phyloP scores from a whole-genome alignment of 2,329 filamentous ascomycete genomes.

The Beauveria pseudobassiana region DNA sequence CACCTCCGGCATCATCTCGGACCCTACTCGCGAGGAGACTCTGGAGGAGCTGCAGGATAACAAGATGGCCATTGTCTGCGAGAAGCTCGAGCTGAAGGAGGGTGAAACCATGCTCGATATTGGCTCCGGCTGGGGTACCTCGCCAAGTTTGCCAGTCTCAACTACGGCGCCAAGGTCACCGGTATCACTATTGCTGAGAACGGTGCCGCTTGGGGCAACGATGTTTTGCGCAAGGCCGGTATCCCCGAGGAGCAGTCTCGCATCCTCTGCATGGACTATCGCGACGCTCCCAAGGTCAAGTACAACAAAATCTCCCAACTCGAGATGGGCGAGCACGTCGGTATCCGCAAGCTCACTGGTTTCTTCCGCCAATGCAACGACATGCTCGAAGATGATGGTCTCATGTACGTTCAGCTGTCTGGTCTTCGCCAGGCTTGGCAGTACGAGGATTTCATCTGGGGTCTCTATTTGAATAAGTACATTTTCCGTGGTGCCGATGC shows the following conservation, averaged over 20 bases:
- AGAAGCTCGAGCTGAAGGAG: constrained; percentile 81
- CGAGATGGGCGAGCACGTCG: constrained; percentile 98
- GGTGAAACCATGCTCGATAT: constrained; percentile 87
- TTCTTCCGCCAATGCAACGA: constrained; percentile 86
- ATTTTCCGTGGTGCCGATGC: constrained; percentile 96
- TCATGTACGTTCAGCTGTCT: constrained; percentile 93
- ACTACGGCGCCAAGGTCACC: constrained; percentile 79
- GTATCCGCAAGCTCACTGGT: constrained; percentile 74
- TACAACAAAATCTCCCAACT: constrained; percentile 97
- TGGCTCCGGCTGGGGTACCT: constrained; percentile 98
- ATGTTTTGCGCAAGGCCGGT: constrained; percentile 72
- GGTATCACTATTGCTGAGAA: constrained; percentile 93
- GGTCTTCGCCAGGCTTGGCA: constrained; percentile 94
- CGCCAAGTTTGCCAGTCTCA: constrained; percentile 82
- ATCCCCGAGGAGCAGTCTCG: constrained; percentile 82
- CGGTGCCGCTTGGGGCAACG: constrained; percentile 96
- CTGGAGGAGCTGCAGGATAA: constrained; percentile 97
- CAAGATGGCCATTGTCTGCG: constrained; percentile 89
- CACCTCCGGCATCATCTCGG: constrained; percentile 88
- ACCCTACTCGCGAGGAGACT: constrained; percentile 78
- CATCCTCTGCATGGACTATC: constrained; percentile 95
- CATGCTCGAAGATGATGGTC: constrained; percentile 93
- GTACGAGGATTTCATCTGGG: constrained; percentile 97
- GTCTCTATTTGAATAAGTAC: constrained; percentile 99
- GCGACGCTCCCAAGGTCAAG: constrained; percentile 76